Conservation (phyloP, 2,329 filamentous ascomycete species). For the Cladobotryum protrusum region DNA sequence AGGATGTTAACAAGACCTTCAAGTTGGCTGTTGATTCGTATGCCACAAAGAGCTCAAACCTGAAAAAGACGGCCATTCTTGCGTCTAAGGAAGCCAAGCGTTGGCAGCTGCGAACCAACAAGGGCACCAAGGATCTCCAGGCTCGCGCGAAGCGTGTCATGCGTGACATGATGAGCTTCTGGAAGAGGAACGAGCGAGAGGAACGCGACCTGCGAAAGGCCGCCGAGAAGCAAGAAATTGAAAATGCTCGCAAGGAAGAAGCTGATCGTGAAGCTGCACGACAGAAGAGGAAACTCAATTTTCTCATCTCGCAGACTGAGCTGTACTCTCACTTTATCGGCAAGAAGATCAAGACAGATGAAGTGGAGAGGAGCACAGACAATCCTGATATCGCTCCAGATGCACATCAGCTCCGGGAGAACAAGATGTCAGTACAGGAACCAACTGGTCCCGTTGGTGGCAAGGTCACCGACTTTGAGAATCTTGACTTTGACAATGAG, state of each 20-base stretch:
- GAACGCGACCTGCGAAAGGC: constrained; percentile 91
- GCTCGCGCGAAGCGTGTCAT: constrained; percentile 95
- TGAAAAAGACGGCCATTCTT: constrained; percentile 94
- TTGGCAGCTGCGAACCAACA: constrained; percentile 97
- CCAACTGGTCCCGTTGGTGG: constrained; percentile 47
- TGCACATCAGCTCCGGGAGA: constrained; percentile 33
- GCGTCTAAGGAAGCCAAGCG: constrained; percentile 95
- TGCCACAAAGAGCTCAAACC: constrained; percentile 83
- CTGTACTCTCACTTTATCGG: constrained; percentile 99
- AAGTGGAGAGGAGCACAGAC: constrained; percentile 85
- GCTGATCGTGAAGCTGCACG: constrained; percentile 95
- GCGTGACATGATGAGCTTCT: constrained; percentile 99
- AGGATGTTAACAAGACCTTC: constrained; percentile 88
- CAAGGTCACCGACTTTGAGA: constrained; percentile 90
- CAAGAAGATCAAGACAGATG: constrained; percentile 97
- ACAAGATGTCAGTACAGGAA: constrained; percentile 45
- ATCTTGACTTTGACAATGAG: constrained; percentile 91
- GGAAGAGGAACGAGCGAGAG: constrained; percentile 97
- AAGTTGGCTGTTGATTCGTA: constrained; percentile 83
- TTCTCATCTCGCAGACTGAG: constrained; percentile 97
- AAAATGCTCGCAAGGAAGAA: constrained; percentile 94
- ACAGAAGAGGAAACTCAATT: constrained; percentile 98
- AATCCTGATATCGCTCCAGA: constrained; percentile 63
- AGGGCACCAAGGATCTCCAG: constrained; percentile 96
- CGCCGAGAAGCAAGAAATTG: constrained; percentile 90